Conservation (phyloP, 2,329 filamentous ascomycete genomes). For the Fusarium camptoceras region DNA sequence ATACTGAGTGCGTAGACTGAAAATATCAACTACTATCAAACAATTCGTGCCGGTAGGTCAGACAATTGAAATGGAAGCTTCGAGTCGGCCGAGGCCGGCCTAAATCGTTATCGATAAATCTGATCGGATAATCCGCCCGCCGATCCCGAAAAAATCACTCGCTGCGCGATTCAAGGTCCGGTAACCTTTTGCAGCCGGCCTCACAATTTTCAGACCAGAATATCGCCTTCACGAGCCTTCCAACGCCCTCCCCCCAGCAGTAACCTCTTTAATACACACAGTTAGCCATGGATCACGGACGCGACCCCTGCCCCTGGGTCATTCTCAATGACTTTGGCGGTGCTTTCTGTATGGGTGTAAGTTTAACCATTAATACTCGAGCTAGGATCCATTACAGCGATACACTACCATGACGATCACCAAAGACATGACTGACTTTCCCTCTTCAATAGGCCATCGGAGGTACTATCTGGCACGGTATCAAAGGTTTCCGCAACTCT, state of each 20-base stretch:
- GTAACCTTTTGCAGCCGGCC: slow-evolving; percentile 35
- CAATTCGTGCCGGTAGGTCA: background rate
- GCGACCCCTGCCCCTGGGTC: slow-evolving; percentile 97
- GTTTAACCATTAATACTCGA: slow-evolving; percentile 48
- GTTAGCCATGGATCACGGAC: slow-evolving; percentile 84
- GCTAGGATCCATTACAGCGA: slow-evolving; percentile 11
- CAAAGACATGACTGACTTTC: slow-evolving; percentile 30
- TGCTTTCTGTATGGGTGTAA: slow-evolving; percentile 95
- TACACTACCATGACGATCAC: slow-evolving; percentile 3
- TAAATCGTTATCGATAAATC: background rate
- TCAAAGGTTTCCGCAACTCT: slow-evolving; percentile 92
- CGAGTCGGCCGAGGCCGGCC: slow-evolving; percentile 26
- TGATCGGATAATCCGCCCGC: slow-evolving; percentile 23
- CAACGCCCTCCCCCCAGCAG: slow-evolving; percentile 1
- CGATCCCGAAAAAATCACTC: slow-evolving; percentile 32
- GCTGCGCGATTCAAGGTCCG: slow-evolving; percentile 26
- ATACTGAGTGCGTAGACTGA: background rate
- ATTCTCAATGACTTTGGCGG: slow-evolving; percentile 97
- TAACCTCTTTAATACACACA: slow-evolving; percentile 16
- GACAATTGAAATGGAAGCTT: slow-evolving; percentile 28
- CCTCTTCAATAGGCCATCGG: slow-evolving; percentile 69
- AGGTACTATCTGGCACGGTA: slow-evolving; percentile 93
- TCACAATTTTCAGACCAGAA: slow-evolving; percentile 40
- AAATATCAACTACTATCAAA: background rate
- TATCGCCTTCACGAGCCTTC: slow-evolving; percentile 27